These are phyloP conservation scores for Cafeteria roenbergensis DNA, from an alignment of 108 stramenopile genomes.

Conservation along the genomic window DNA sequence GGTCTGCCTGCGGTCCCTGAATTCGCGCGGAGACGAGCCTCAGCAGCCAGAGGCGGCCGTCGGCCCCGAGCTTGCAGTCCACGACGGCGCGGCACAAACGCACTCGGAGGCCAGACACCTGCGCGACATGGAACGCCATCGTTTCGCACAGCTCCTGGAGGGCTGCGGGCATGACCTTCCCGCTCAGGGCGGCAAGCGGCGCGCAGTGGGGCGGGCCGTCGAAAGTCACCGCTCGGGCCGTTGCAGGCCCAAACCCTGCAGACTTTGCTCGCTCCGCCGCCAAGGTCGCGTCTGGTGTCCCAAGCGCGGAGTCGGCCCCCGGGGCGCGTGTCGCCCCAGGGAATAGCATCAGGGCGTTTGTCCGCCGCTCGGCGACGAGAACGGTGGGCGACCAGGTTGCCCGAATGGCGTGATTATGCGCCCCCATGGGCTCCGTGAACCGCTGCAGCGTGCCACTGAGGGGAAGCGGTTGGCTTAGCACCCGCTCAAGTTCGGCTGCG, in stretches of 20 bases:
- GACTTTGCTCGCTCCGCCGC: too few relatives aligned
- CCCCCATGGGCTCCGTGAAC: not conserved
- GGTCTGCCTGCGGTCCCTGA: not conserved
- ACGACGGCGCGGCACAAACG: not conserved
- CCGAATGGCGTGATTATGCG: not conserved
- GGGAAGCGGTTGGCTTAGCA: not conserved
- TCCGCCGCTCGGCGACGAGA: not conserved
- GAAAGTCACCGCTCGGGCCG: not conserved
- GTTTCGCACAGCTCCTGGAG: not conserved
- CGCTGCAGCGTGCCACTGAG: not conserved
- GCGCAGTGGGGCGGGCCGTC: not conserved
- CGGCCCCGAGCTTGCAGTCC: not conserved
- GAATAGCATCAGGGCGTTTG: not conserved
- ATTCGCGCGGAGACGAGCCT: not conserved
- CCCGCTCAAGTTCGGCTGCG: not conserved
- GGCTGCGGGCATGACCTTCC: not conserved
- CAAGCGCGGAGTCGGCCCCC: too few relatives aligned
- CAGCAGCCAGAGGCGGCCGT: not conserved
- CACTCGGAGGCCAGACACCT: not conserved
- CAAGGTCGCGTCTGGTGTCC: too few relatives aligned
- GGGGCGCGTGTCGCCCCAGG: not conserved
- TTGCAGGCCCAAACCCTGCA: too few relatives aligned
- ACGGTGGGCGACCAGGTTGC: not conserved
- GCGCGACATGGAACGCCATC: not conserved
- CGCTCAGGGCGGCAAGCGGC: not conserved